Evolutionary conservation across 495 filamentous ascomycete species (phyloP), one percentile per base, ranked within the genome.

Genomic region (Zalerion maritima): DNA sequence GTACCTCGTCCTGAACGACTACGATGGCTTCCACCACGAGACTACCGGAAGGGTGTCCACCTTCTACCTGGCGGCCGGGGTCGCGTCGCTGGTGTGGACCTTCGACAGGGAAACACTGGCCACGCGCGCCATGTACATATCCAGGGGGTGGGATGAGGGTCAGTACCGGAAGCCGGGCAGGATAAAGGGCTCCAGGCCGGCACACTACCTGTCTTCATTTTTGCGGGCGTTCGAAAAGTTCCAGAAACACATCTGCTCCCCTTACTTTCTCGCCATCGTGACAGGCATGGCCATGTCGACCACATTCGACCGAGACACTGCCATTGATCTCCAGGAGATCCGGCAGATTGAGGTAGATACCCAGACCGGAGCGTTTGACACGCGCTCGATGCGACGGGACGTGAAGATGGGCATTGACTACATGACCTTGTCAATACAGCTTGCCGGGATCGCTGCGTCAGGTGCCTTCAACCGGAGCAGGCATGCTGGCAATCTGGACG

Each of bases 31-130:
- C n/a, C n/a, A n/a, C n/a, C n/a, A n/a, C n/a, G n/a, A n/a, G n/a
- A n/a, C n/a, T n/a, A n/a, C n/a, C n/a, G n/a, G n/a, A n/a, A n/a
- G n/a, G n/a, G n/a, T n/a, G n/a, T n/a, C n/a, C n/a, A n/a, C n/a
- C n/a, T n/a, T n/a, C n/a, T n/a, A n/a, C n/a, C n/a, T n/a, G n/a
- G n/a, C n/a, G n/a, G n/a, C n/a, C n/a, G n/a, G n/a, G n/a, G n/a
- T n/a, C n/a, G n/a, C n/a, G n/a, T n/a, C n/a, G 26, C 37, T 47
- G 10, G 32, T 39, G 21, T 47, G 44, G 41, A 38, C 44, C 2
- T 47, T 36, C 23, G 29, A 44, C 23, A 29, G 28, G 9, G 20
- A 14, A 8, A 34, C 16, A 1, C 28, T 21, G 16, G 21, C 16
- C 6, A 47, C 43, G 18, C 28, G 24, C 16, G 43, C 40, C 8